Evolutionary conservation across 495 filamentous ascomycete species (phyloP).

Genomic region (Immersiella caudata): DNA sequence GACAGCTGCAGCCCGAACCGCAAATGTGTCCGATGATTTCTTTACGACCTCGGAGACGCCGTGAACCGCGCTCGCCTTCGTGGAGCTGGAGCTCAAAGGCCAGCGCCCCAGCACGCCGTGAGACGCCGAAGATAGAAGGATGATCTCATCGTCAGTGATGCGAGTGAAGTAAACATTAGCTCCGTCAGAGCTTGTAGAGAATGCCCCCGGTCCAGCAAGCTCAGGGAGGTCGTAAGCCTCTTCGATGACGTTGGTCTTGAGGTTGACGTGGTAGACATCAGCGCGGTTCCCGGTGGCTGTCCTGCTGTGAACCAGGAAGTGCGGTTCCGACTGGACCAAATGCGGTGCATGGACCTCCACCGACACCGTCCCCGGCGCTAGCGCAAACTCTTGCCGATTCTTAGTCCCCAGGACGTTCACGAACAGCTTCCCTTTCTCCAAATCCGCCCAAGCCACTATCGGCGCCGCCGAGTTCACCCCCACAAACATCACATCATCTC

Average conservation of each 20-base stretch:
- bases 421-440: conserved; percentile 64
- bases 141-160: conserved; percentile 69
- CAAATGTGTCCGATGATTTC: conserved; percentile 58
- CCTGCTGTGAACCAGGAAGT: conserved; percentile 84
- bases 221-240: conserved; percentile 78
- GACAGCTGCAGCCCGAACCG: conserved; percentile 74
- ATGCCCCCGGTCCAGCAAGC: conserved; percentile 67
- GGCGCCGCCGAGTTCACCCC: conserved; percentile 83
- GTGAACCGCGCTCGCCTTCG: conserved; percentile 55
- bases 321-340: conserved; percentile 66
- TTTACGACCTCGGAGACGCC: conserved; percentile 83
- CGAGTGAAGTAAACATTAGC: conserved; percentile 88
- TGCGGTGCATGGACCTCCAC: conserved; percentile 76
- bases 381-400: conserved; percentile 53
- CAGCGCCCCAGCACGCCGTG: conserved; percentile 75
- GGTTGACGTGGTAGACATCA: conserved; percentile 81
- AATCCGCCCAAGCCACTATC: conserved; percentile 81
- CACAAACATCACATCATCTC: conserved; percentile 74
- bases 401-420: conserved; percentile 82
- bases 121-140: conserved; percentile 74
- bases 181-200: conserved; percentile 75
- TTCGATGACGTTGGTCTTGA: conserved; percentile 62
- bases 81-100: conserved; percentile 51
- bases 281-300: conserved; percentile 73
- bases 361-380: conserved; percentile 62